Evolutionary conservation across 768 basidiomycete genomes (phyloP), one percentile per base, ranked within the genome.

Genomic region (Podaxis rugospora): DNA sequence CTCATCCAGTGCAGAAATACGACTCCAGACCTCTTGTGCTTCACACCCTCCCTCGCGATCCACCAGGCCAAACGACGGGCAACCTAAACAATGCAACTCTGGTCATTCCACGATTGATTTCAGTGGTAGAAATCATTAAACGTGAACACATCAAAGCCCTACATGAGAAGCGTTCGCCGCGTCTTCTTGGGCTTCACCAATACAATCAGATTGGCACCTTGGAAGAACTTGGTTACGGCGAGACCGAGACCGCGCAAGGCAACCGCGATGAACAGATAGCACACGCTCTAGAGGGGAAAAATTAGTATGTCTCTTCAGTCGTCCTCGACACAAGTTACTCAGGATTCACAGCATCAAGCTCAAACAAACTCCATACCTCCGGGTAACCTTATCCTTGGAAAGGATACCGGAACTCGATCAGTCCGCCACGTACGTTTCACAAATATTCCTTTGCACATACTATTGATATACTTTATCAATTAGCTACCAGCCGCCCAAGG

Each of bases 121-220:
- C 87, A 0, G 88, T 92, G 3, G 86, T 85, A 0, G 93, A 95
- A 71, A 90, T 94, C 59, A 83, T 93, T 66, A 94, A 94, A 68
- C 83, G 93, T 27, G 89, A 93, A 68, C 93, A 85, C 67, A 63
- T 90, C 57, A 84, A 84, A 58, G 69, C 68, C 14, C 74, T 88
- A 5, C 79, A 80, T 44, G 64, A 70, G 18, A 80, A 73, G 11
- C 71, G 66, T 37, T 78, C 76, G 1, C 70, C 71, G n/a, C 75
- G 76, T 47, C 68, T 75, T 27, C 70, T 71, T 3, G 90, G 90
- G 2, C 71, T 93, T 36, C 82, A 90, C 67, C 91, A 93, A 68
- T 92, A 92, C 73, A 93, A 92, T 64, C 80, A 89, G 57, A 72
- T 92, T 10, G 83, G 84, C 0, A 81, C 67, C 46, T 70, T 92